phyloP scores from a whole-genome alignment of 306 rosid genomes.

The Malus sieversii region DNA sequence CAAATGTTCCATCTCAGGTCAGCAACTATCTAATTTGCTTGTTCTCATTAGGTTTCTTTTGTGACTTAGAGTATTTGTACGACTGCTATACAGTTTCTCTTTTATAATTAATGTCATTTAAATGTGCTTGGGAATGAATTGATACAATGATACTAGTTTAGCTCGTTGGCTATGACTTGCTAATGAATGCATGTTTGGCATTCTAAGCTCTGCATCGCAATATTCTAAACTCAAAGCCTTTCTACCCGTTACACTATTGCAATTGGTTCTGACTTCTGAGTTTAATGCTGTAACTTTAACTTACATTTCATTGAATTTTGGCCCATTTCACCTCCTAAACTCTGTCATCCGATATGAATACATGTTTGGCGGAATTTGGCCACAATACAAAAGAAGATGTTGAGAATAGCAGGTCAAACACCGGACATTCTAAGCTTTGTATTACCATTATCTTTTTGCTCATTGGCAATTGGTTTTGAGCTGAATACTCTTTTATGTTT shows the following conservation, averaged over 20 bases:
- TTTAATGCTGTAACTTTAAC: too few species aligned
- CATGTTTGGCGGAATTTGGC: background rate
- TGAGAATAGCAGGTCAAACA: background rate
- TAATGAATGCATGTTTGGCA: background rate
- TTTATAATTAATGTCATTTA: background rate
- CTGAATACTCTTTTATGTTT: background rate
- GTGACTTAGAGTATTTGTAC: background rate
- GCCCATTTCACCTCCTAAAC: background rate
- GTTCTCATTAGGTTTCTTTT: background rate
- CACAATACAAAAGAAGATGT: background rate
- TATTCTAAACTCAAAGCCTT: too few species aligned
- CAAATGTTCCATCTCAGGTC: constrained; percentile 72
- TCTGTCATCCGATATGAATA: background rate
- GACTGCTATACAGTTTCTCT: background rate
- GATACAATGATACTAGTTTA: background rate
- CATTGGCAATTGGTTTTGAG: background rate
- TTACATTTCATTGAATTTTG: background rate
- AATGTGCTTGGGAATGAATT: background rate
- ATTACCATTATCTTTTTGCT: background rate
- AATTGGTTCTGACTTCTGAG: too few species aligned
- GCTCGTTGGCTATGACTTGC: background rate
- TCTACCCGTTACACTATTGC: too few species aligned
- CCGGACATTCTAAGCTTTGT: background rate
- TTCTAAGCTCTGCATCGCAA: too few species aligned
- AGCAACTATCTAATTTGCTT: constrained; percentile 11